Conservation (phyloP, 2,329 filamentous ascomycete species). For the Cercospora sojina region DNA sequence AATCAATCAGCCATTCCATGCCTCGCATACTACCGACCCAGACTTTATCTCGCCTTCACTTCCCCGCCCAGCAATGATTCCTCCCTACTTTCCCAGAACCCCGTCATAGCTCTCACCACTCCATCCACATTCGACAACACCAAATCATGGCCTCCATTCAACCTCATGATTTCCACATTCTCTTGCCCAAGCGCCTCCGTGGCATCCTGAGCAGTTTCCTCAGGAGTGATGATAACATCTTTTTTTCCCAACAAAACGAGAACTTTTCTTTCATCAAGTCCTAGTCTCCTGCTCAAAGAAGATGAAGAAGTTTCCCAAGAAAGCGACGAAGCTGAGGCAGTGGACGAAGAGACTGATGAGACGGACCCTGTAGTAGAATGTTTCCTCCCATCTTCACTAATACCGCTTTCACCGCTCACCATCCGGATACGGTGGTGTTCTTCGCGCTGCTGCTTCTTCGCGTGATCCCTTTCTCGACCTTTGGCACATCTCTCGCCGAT, state of each 20-base stretch:
- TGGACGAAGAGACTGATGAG: background rate
- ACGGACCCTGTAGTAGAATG: conserved; percentile 2
- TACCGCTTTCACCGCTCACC: conserved; percentile 33
- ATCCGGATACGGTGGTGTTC: background rate
- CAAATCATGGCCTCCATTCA: conserved; percentile 69
- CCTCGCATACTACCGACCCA: background rate
- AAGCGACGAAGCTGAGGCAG: background rate
- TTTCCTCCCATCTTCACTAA: background rate
- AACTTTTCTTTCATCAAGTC: conserved; percentile 53
- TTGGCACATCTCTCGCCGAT: conserved; percentile 53
- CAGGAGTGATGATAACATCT: conserved; percentile 66
- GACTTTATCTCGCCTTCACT: background rate
- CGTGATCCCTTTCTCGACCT: conserved; percentile 14
- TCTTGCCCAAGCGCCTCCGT: conserved; percentile 54
- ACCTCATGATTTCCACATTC: conserved; percentile 58
- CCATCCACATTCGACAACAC: conserved; percentile 61
- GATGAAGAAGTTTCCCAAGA: background rate
- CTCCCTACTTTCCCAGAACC: conserved; percentile 39
- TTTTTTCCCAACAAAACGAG: conserved; percentile 64
- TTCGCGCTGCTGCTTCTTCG: background rate
- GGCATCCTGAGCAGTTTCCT: conserved; percentile 64
- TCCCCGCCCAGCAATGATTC: background rate
- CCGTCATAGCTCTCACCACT: conserved; percentile 55
- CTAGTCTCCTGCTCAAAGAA: conserved; percentile 27
- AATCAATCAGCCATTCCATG: background rate